Conservation (phyloP, 139 green algal species). For the Chlorella ohadii region DNA sequence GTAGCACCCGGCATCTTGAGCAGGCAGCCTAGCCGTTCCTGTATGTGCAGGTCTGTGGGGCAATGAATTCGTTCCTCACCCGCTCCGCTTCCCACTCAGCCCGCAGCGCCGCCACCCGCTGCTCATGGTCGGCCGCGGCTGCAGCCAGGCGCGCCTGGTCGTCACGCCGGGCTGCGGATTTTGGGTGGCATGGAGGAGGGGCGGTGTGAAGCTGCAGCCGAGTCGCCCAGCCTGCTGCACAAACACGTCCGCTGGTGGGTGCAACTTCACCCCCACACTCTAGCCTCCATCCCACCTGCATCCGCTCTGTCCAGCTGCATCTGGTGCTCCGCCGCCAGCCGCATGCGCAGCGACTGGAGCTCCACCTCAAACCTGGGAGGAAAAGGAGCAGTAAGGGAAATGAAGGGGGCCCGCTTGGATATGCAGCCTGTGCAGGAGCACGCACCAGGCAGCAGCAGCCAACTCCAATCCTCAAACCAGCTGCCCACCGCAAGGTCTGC, state of each 20-base stretch:
- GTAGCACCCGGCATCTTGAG: too few relatives aligned
- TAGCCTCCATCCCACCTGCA: constrained; percentile 3
- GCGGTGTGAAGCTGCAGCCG: neutral
- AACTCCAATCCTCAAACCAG: neutral
- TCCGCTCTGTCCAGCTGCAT: constrained; percentile 33
- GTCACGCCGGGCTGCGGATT: neutral
- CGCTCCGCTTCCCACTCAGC: constrained; percentile 30
- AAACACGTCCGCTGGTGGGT: too few relatives aligned
- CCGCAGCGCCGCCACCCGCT: constrained; percentile 36
- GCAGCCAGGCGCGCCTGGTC: constrained; percentile 7
- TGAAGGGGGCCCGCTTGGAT: too few relatives aligned
- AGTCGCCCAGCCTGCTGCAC: too few relatives aligned
- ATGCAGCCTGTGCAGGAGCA: too few relatives aligned
- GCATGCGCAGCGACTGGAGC: constrained; percentile 30
- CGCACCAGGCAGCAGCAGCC: neutral
- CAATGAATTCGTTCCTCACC: too few relatives aligned
- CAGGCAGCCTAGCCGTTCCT: too few relatives aligned
- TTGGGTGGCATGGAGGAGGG: too few relatives aligned
- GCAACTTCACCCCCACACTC: too few relatives aligned
- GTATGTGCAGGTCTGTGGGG: too few relatives aligned
- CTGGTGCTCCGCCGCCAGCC: constrained; percentile 35
- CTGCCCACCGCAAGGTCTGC: neutral
- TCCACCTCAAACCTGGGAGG: constrained; percentile 34
- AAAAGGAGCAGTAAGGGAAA: too few relatives aligned
- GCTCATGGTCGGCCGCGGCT: constrained; percentile 17